phyloP scores from a whole-genome alignment of 305 asterid species.

The Solanum chacoense region DNA sequence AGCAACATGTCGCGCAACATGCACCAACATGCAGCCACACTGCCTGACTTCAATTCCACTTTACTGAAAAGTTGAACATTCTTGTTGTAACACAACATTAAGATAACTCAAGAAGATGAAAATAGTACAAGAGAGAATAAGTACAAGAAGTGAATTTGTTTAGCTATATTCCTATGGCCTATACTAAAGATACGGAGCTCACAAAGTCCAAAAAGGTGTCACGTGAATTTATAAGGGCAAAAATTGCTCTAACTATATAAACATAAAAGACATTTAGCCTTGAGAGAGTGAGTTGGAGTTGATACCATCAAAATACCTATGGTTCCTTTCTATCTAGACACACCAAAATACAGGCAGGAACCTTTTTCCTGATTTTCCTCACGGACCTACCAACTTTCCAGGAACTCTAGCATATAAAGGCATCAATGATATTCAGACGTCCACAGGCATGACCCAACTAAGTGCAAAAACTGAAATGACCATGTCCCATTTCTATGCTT shows the following conservation, averaged over 20 bases:
- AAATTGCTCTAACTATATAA: neutral
- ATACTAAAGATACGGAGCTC: neutral
- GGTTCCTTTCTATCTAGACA: neutral
- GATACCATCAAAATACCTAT: neutral
- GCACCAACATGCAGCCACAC: neutral
- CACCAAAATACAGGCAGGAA: neutral
- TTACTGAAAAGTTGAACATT: neutral
- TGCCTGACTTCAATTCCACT: neutral
- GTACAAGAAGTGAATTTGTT: neutral
- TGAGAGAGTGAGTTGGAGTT: neutral
- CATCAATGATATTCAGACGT: neutral
- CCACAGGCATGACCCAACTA: neutral
- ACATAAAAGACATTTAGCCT: neutral
- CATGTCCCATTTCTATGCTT: neutral
- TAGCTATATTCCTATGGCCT: neutral
- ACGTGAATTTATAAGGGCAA: neutral
- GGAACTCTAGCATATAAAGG: neutral
- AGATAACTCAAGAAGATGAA: neutral
- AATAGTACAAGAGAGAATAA: neutral
- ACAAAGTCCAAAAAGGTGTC: neutral
- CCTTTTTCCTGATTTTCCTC: neutral
- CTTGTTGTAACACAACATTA: neutral
- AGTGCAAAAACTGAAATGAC: neutral
- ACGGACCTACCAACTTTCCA: neutral
- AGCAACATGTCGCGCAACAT: neutral